Conservation (phyloP, 192 early-diverging fungal species). For the Polychytrium aggregatum region DNA sequence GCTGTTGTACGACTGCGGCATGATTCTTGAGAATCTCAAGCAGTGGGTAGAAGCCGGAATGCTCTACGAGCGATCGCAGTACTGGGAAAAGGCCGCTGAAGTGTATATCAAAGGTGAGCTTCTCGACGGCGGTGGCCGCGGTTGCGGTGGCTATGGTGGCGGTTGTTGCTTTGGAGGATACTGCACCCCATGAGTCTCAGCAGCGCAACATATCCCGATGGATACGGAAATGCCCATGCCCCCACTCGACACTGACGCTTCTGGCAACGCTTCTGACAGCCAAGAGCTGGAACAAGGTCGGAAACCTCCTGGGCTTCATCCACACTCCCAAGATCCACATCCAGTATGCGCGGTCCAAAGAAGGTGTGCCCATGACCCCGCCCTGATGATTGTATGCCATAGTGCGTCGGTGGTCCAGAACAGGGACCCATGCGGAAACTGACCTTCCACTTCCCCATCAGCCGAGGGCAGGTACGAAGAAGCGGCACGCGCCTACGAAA, state of each 20-base stretch:
- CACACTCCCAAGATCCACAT: constrained; percentile 24
- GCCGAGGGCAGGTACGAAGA: constrained; percentile 28
- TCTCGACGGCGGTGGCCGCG: no score
- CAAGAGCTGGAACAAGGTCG: constrained; percentile 32
- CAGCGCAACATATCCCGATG: no score
- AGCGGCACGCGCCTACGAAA: constrained; percentile 39
- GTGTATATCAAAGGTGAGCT: constrained; percentile 34
- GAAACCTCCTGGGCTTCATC: constrained; percentile 21
- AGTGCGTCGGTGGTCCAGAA: no score
- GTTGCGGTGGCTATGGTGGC: no score
- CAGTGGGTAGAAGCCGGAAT: constrained; percentile 30
- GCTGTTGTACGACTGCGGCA: constrained; percentile 35
- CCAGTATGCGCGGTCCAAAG: constrained; percentile 39
- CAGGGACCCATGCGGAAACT: no score
- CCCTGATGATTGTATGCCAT: no score
- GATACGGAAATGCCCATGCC: no score
- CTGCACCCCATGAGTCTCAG: no score
- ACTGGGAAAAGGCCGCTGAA: constrained; percentile 41
- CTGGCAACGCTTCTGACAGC: no score
- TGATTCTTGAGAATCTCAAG: constrained; percentile 37
- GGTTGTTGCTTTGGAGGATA: no score
- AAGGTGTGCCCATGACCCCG: constrained; percentile 12
- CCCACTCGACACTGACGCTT: no score
- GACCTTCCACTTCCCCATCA: no score
- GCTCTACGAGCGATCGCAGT: constrained; percentile 28